Evolutionary conservation across 805 yeast species (phyloP), one percentile per base, ranked within the genome.

Genomic region (Candida ficus): DNA sequence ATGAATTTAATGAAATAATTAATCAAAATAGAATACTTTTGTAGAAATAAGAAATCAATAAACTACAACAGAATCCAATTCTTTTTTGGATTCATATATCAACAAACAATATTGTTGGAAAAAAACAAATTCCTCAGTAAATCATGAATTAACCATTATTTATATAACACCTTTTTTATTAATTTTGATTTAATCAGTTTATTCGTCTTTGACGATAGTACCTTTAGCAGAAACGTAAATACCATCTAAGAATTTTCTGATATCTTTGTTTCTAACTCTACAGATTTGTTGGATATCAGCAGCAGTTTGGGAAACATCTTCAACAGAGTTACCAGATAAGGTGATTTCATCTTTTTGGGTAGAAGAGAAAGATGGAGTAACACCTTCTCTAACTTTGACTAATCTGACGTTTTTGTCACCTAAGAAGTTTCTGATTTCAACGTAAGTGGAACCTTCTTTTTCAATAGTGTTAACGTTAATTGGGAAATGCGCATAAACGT

Each of bases 401-500:
- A 72, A 71, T 83, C 98, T 87, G 57, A 90, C 95, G 74, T 88
- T 80, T 84, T 89, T 93, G 80, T 93, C 98, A 77, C 99, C 99
- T 75, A 93, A 83, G 84, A 87, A 93, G 80, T 93, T 93, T 87
- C 98, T 90, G 79, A 93, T 90, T 79, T 93, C 98, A 61, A 91
- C 84, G 64, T 64, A 78, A 53, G 76, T 71, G 39, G 67, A 61
- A 58, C 85, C 87, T 45, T 91, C 91, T 63, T 77, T 75, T 56
- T 85, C 87, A 67, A 85, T 68, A 58, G 89, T 71, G 79, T 90
- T 91, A 59, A 93, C 96, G 76, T 93, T 93, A 76, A 95, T 93
- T 71, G 99, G 99, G 96, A 93, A 93, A 87, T 93, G 99, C 83
- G 99, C 99, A 70, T 91, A 95, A 54, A 93, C 99, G 73, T 88